Evolutionary conservation across 495 filamentous ascomycete genomes (phyloP), one percentile per base, ranked within the genome.

Genomic region (Acidomyces sp.): DNA sequence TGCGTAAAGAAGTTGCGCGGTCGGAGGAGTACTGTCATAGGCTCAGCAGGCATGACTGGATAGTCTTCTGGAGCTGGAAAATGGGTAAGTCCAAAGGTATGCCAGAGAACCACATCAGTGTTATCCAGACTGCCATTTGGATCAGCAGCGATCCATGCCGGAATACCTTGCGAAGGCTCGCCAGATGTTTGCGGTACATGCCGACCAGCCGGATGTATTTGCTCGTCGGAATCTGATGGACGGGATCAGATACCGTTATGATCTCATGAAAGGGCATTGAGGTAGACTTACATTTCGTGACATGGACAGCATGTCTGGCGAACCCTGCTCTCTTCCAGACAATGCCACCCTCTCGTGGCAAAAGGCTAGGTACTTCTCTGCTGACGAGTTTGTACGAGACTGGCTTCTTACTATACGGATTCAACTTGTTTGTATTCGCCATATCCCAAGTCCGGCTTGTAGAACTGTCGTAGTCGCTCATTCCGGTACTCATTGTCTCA

Each of bases 291-390:
- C 84, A 93, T 59, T 78, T 81, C 3, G 87, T 96, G 25, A 94
- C 87, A 52, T 88, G 82, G 0, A 96, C 75, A n/a, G 86, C 76
- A 44, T 94, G 85, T 33, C 85, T 64, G 7, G 88, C 86, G 50
- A 96, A 96, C 0, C 82, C 85, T 11, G 88, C 87, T 16, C 87
- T 74, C 60, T 93, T 93, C 87, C 87, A 94, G 23, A 93, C 87
- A 16, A 95, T 57, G 0, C 82, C 75, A 17, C 80, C 80, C 42
- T 79, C 73, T 62, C 83, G 92, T 1, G 88, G 86, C n/a, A 94
- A 64, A 3, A 95, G 63, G 4, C 59, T 56, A 1, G 88, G 78
- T 0, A 85, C 76, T 45, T 94, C 87, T 10, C 88, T 69, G 53
- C 81, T 86, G 43, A 94, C 82, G 1, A 96, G 72, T 64, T 93